phyloP scores from a whole-genome alignment of 2,329 filamentous ascomycete genomes.

The Lasiodiplodia hormozganensis region DNA sequence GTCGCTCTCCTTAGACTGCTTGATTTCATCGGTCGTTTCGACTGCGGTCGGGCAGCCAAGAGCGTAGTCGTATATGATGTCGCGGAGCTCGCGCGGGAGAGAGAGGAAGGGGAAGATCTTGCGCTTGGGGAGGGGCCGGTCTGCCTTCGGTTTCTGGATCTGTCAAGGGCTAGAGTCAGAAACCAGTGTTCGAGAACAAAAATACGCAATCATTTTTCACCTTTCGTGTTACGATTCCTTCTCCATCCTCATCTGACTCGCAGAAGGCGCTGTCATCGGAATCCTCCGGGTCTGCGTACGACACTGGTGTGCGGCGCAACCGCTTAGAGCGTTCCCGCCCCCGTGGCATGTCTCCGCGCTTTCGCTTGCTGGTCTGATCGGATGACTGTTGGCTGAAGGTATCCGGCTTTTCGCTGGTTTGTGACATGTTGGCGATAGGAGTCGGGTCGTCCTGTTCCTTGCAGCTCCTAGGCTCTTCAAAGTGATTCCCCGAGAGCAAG shows the following conservation, averaged over 20 bases:
- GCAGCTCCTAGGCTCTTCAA: neutral
- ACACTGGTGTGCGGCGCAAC: neutral
- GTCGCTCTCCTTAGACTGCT: neutral
- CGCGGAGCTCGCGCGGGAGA: slow-evolving; percentile 45
- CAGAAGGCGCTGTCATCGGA: slow-evolving; percentile 20
- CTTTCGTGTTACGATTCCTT: neutral
- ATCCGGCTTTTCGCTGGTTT: neutral
- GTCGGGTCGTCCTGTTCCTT: neutral
- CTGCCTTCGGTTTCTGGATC: neutral
- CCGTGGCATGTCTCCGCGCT: neutral
- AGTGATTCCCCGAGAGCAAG: neutral
- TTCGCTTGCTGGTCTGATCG: neutral
- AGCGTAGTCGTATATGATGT: slow-evolving; percentile 42
- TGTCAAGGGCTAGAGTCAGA: neutral
- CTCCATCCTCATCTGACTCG: slow-evolving; percentile 3
- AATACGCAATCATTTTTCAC: neutral
- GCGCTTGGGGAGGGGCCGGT: slow-evolving; percentile 37
- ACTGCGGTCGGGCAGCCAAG: slow-evolving; percentile 38
- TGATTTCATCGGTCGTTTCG: slow-evolving; percentile 30
- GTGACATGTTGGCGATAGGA: neutral
- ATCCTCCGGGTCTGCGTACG: slow-evolving; percentile 8
- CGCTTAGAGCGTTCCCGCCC: slow-evolving; percentile 1
- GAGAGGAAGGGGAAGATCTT: slow-evolving; percentile 45
- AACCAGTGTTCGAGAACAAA: neutral
- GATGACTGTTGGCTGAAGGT: neutral